phyloP scores from a whole-genome alignment of 2,329 filamentous ascomycete genomes.

The Fusarium udum region DNA sequence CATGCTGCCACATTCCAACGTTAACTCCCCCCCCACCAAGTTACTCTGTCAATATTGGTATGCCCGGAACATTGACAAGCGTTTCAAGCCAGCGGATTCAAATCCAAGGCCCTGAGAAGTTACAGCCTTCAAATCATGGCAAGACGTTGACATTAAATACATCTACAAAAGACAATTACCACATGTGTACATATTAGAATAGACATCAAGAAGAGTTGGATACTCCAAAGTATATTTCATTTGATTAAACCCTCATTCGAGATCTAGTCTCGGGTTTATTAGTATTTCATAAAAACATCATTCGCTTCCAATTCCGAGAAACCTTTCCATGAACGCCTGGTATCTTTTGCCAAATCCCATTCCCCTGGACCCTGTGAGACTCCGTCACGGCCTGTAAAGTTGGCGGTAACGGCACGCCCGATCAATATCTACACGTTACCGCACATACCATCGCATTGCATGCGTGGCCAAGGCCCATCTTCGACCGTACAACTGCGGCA shows the following conservation, averaged over 20 bases:
- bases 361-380: background rate
- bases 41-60: slow-evolving; percentile 3
- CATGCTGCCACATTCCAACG: slow-evolving; percentile 17
- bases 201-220: background rate
- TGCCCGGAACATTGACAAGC: background rate
- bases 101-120: background rate
- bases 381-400: background rate
- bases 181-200: background rate
- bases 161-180: too few relatives aligned
- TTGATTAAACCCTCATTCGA: background rate
- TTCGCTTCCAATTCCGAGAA: background rate
- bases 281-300: background rate
- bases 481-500: background rate
- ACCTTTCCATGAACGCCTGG: slow-evolving; percentile 23
- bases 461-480: background rate
- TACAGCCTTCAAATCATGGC: background rate
- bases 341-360: slow-evolving; percentile 25
- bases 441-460: background rate
- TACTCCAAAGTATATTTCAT: background rate
- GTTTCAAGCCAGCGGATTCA: background rate
- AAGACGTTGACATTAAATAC: background rate
- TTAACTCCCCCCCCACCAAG: background rate
- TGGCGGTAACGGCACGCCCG: background rate
- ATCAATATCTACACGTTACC: background rate
- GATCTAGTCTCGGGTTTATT: background rate